phyloP scores from a whole-genome alignment of 2,329 filamentous ascomycete species.

The Grosmannia serpens region DNA sequence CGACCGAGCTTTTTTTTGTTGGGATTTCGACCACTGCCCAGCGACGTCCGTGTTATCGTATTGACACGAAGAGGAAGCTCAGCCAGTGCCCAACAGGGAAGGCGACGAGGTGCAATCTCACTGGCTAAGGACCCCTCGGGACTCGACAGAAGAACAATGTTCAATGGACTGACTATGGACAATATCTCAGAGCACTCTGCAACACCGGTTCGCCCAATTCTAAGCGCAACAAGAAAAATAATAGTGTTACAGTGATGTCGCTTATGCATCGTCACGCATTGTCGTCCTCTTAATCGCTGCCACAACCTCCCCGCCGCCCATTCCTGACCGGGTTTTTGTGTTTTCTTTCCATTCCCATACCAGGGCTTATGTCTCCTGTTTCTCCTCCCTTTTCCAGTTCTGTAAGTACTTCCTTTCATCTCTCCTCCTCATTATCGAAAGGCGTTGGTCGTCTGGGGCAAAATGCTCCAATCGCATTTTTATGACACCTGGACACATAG shows the following conservation, averaged over 20 bases:
- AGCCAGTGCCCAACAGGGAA: not conserved
- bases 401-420: not conserved
- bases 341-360: not conserved
- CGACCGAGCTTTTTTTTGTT: too few species aligned
- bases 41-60: too few species aligned
- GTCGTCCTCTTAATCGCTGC: not conserved
- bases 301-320: not conserved
- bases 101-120: not conserved
- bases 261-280: not conserved
- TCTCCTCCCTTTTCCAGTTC: not conserved
- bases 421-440: slow-evolving; percentile 4
- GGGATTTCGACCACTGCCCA: too few species aligned
- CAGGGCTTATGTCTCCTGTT: not conserved
- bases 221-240: not conserved
- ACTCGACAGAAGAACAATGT: not conserved
- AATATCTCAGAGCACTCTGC: not conserved
- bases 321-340: not conserved
- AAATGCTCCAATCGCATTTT: not conserved
- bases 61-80: too few species aligned
- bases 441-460: not conserved
- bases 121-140: not conserved
- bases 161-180: not conserved
- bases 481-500: not conserved
- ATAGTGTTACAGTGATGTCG: not conserved
- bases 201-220: not conserved